Conservation (phyloP, 2,329 filamentous ascomycete genomes). For the Colletotrichum melonis region DNA sequence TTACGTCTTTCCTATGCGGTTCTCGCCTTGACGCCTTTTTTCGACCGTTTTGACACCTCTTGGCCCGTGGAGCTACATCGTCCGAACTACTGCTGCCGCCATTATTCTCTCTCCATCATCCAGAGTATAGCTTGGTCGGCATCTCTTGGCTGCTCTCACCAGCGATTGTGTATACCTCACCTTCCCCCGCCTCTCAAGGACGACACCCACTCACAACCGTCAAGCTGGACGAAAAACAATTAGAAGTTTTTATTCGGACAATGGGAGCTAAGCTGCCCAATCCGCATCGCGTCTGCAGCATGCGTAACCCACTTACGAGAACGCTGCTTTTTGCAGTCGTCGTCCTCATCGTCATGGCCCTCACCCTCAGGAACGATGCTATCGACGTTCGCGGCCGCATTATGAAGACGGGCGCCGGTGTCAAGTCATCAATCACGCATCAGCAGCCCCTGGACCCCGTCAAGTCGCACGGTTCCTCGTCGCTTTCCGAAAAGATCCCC, state of each 20-base stretch:
- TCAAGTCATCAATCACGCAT: conserved; percentile 44
- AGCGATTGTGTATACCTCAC: not conserved
- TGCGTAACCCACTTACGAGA: conserved; percentile 61
- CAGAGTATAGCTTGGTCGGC: not conserved
- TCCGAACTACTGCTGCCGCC: not conserved
- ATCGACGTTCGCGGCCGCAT: conserved; percentile 53
- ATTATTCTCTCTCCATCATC: not conserved
- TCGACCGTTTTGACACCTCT: not conserved
- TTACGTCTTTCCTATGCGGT: conserved; percentile 7
- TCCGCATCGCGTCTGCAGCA: conserved; percentile 57
- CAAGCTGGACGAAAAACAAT: conserved; percentile 34
- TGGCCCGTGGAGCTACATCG: not conserved
- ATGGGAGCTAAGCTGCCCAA: conserved; percentile 54
- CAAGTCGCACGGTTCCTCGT: conserved; percentile 30
- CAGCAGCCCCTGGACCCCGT: conserved; percentile 42
- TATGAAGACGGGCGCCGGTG: conserved; percentile 51
- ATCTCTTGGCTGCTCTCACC: not conserved
- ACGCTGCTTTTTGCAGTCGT: conserved; percentile 56
- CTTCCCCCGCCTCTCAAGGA: not conserved
- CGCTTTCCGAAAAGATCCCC: conserved; percentile 45
- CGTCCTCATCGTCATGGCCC: conserved; percentile 54
- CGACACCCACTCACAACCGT: not conserved
- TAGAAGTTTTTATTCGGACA: conserved; percentile 21
- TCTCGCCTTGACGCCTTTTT: not conserved
- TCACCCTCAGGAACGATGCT: conserved; percentile 54